Percentiles rank a stretch among this genome's conserved stretches.
These are phyloP conservation scores for Lasiodiplodia theobromae DNA, from an alignment of 2,329 filamentous ascomycete genomes.

Conservation along the genomic window DNA sequence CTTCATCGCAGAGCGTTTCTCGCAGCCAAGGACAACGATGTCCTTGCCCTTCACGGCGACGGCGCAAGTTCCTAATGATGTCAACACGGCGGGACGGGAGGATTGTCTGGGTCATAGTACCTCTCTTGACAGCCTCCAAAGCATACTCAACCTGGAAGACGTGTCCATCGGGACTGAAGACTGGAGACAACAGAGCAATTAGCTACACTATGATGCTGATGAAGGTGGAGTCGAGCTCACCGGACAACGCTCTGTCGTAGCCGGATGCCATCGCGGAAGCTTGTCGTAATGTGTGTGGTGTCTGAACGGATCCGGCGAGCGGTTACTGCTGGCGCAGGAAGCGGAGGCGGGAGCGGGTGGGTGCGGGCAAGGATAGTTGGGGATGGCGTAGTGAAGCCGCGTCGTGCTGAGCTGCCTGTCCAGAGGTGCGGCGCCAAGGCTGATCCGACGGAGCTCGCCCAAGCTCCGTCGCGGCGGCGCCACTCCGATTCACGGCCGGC, in stretches of 20 bases:
- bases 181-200: conserved; percentile 62
- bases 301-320: neutral
- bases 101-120: conserved; percentile 55
- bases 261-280: conserved; percentile 69
- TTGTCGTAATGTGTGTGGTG: neutral
- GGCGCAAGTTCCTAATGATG: conserved; percentile 81
- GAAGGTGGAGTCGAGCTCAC: conserved; percentile 64
- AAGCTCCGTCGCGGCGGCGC: conserved; percentile 26
- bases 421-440: conserved; percentile 19
- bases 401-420: conserved; percentile 28
- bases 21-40: conserved; percentile 95
- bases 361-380: conserved; percentile 12
- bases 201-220: conserved; percentile 36
- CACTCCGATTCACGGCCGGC: neutral
- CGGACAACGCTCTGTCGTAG: conserved; percentile 98
- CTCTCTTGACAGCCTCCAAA: conserved; percentile 97
- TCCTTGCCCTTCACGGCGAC: conserved; percentile 95
- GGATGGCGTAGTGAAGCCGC: conserved; percentile 27
- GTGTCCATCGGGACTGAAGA: conserved; percentile 98
- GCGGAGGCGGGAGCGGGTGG: conserved; percentile 2
- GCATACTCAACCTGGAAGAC: conserved; percentile 99
- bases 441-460: conserved; percentile 23
- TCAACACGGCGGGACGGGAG: conserved; percentile 32
- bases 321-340: neutral
- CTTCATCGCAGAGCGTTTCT: conserved; percentile 99